Percentiles rank a stretch among this genome's conserved stretches.
phyloP scores from a whole-genome alignment of 2,329 filamentous ascomycete species.

The Aureobasidium zeae region DNA sequence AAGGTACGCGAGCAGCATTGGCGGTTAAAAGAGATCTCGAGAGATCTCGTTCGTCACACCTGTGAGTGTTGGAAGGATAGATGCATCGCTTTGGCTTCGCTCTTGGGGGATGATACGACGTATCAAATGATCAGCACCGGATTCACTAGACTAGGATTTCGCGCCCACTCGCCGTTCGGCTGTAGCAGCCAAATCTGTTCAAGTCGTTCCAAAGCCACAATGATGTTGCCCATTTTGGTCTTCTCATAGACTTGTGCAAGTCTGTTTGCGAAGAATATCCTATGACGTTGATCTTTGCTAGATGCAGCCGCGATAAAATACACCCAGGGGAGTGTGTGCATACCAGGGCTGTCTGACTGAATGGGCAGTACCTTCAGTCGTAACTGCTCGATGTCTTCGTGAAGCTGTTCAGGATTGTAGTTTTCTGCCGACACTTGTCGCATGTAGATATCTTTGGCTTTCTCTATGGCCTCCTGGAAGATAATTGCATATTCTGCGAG shows the following conservation, averaged over 20 bases:
- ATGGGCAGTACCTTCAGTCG: constrained; percentile 26
- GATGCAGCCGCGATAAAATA: constrained; percentile 36
- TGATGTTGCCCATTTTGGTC: constrained; percentile 34
- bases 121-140: constrained; percentile 15
- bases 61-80: neutral
- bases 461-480: constrained; percentile 17
- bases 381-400: constrained; percentile 25
- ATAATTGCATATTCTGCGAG: neutral
- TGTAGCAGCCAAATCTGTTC: constrained; percentile 28
- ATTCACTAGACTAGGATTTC: constrained; percentile 3
- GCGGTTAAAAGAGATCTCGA: constrained; percentile 7
- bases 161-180: constrained; percentile 8
- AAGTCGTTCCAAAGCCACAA: constrained; percentile 29
- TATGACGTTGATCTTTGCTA: constrained; percentile 29
- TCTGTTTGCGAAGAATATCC: constrained; percentile 29
- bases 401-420: neutral
- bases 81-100: too few species aligned
- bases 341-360: constrained; percentile 25
- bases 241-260: constrained; percentile 26
- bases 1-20: constrained; percentile 20
- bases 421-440: neutral
- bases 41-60: neutral
- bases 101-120: too few species aligned
- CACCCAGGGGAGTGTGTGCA: constrained; percentile 35
- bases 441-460: constrained; percentile 4